A percentile compares a stretch with the other conserved stretches of the same genome.
phyloP scores from a whole-genome alignment of 2,329 filamentous ascomycete genomes.

The Calycina herbarum region DNA sequence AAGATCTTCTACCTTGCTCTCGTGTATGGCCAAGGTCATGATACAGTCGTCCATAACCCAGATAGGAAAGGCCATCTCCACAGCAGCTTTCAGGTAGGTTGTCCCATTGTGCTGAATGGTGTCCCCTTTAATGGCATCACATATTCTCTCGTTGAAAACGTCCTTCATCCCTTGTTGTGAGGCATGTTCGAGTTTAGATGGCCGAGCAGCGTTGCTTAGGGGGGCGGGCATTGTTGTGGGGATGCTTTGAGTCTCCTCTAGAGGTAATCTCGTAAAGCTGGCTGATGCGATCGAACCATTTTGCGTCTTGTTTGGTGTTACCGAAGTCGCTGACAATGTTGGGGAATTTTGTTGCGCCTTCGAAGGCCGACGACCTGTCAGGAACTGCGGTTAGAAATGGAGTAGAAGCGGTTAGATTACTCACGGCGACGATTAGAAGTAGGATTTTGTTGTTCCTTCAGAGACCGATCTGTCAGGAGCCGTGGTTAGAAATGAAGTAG shows the following conservation, averaged over 20 bases:
- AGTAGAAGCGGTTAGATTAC: too few species aligned
- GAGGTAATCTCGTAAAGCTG: too few species aligned
- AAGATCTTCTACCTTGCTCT: conserved; percentile 17
- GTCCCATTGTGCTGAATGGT: conserved; percentile 10
- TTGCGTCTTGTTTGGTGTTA: too few species aligned
- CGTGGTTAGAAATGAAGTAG: conserved; percentile 9
- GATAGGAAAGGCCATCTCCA: conserved; percentile 12
- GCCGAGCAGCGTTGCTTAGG: background rate
- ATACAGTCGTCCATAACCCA: conserved; percentile 14
- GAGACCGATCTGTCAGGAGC: too few species aligned
- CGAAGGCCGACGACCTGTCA: background rate
- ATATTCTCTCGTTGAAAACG: conserved; percentile 12
- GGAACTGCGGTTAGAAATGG: background rate
- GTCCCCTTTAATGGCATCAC: conserved; percentile 10
- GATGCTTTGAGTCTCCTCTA: too few species aligned
- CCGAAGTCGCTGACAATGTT: too few species aligned
- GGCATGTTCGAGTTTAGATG: background rate
- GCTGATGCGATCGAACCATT: too few species aligned
- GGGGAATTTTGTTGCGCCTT: background rate
- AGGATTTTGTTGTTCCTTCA: too few species aligned
- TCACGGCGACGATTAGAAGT: too few species aligned
- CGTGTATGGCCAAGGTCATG: conserved; percentile 16
- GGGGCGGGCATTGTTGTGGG: too few species aligned
- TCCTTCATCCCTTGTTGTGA: conserved; percentile 14
- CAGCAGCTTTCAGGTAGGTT: conserved; percentile 12